Evolutionary conservation across 441 rosid genomes (phyloP), one percentile per base, ranked within the genome.

Genomic region (Lepidium campestre): DNA sequence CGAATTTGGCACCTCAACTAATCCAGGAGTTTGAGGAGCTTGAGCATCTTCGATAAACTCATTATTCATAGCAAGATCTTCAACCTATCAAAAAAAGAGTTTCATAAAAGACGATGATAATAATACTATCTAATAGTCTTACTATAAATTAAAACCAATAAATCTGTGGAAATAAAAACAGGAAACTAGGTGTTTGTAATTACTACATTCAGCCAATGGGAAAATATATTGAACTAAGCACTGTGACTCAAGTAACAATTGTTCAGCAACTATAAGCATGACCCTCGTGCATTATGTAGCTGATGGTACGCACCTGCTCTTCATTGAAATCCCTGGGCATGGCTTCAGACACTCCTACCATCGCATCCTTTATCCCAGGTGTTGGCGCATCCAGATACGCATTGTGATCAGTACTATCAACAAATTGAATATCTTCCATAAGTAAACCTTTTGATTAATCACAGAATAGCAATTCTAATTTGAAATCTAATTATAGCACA

Each of bases 21-120:
- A 69, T 68, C 91, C 92, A 70, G 99, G 98, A 68, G 96, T 90
- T 49, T 84, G 81, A 61, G 93, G 97, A 71, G 97, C 98, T 78
- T 90, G 88, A 12, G 95, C 95, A 78, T 82, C 85, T 74, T 85
- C 97, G 6, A 64, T 8, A 48, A 62, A 68, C 70, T 87, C 93
- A 75, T 84, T 76, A 78, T 70, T 62, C 73, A 76, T 71, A 57
- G 56, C 72, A 42, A 49, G 69, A 77, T 57, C 82, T 67, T 77
- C 88, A 70, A 73, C 74, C 97, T 92, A 85, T 53, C 68, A 46
- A 72, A 48, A 78, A 73, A 55, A 42, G 49, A 46, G 69, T 73
- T 56, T 65, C 62, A 46, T 44, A 57, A 72, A 47, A 45, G 27
- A 54, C 2, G 44, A 10, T 15, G 32, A 37, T 4, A 40, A 45